Conservation (phyloP, 31 red algal species). For the Odonthalia washingtoniensis region DNA sequence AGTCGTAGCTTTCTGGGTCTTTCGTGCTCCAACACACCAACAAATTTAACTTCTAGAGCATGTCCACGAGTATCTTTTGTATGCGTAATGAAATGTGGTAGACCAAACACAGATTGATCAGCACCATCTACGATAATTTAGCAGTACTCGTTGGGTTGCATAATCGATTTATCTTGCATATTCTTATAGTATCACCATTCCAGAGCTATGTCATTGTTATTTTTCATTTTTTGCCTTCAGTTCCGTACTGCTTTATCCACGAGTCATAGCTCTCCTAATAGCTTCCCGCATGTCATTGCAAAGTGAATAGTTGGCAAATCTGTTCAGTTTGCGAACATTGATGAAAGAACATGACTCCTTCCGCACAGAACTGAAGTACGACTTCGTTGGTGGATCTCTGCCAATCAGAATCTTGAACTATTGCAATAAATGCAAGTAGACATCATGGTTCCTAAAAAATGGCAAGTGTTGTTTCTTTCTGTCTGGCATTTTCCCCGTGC, state of each 20-base stretch:
- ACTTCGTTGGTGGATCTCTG: no score
- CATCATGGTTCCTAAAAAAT: no score
- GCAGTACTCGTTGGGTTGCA: not conserved
- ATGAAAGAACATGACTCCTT: no score
- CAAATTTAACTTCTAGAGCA: slow-evolving; percentile 1
- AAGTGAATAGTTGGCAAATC: not conserved
- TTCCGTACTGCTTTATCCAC: not conserved
- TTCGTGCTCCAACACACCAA: slow-evolving; percentile 23
- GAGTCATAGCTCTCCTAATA: not conserved
- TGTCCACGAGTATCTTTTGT: not conserved
- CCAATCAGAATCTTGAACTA: no score
- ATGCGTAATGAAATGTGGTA: slow-evolving; percentile 2
- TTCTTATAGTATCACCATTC: not conserved
- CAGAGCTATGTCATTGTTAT: not conserved
- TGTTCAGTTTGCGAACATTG: not conserved
- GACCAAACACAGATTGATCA: slow-evolving; percentile 16
- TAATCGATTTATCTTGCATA: not conserved
- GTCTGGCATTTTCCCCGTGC: no score
- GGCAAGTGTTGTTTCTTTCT: no score
- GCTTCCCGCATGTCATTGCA: not conserved
- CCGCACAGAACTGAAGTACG: no score
- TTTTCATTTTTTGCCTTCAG: not conserved
- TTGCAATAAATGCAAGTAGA: no score
- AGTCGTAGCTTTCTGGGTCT: not conserved
- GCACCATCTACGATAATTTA: slow-evolving; percentile 38